Evolutionary conservation across 352 stramenopile species (phyloP), one percentile per base, ranked within the genome.

Genomic region (Pythium apleroticum): DNA sequence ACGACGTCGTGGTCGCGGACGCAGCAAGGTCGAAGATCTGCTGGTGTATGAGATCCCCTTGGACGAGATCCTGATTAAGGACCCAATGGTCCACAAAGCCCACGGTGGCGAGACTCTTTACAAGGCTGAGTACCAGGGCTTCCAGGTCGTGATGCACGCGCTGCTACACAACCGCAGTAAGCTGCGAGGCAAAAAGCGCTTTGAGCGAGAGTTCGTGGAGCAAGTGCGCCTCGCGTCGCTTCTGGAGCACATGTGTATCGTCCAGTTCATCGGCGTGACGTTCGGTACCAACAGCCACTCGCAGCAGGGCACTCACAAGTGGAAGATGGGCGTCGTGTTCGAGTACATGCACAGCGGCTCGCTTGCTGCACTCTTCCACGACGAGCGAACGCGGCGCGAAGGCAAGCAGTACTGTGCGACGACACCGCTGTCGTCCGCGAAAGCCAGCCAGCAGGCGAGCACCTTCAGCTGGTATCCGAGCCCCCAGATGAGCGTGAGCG

Each of bases 181-280:
- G 57, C 81, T 83, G 52, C 56, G 62, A 11, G 64, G 64, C n/a
- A 59, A 60, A 15, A 54, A 60, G 7, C 70, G 74, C 10, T 52
- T 76, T 0, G 83, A 92, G 62, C 73, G 73, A 28, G 74, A 72
- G 52, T 90, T 89, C 35, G 66, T 92, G 1, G 83, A 88, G 62
- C 83, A 89, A 65, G 84, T 90, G 17, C 81, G 83, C 7, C 63
- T 92, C 17, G 81, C 83, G 22, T 78, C 81, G 1, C 63, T 74
- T 3, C 57, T 92, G 0, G 83, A 92, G 27, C 83, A 92, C 35
- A 68, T 78, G 27, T 86, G 76, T 1, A 85, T 92, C 58, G 83
- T 92, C 22, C 83, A 92, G 65, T 92, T 92, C 60, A 89, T 92
- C 59, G 83, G 83, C 1, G 56, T 92, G n/a, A 89, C 80, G 5